Conservation (phyloP, 441 rosid genomes). For the Macaranga tanarius region DNA sequence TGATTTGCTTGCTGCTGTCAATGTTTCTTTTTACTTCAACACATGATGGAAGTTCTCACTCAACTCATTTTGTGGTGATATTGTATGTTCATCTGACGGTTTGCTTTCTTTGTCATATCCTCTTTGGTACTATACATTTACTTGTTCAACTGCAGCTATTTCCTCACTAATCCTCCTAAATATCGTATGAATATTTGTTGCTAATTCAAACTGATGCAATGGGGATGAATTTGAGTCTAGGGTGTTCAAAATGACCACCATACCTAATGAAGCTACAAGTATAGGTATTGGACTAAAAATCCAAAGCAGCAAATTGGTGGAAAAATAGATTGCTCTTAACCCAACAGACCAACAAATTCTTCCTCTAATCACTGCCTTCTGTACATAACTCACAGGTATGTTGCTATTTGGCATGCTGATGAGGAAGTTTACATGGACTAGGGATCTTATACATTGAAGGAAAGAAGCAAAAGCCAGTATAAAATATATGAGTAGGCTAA, state of each 20-base stretch:
- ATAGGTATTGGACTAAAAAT: constrained; percentile 40
- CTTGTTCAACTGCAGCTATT: constrained; percentile 7
- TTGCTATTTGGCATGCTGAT: constrained; percentile 11
- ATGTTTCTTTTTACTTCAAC: neutral
- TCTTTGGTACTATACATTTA: constrained; percentile 4
- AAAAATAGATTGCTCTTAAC: constrained; percentile 32
- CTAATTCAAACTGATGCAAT: constrained; percentile 23
- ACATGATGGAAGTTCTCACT: neutral
- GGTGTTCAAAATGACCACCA: constrained; percentile 28
- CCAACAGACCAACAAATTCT: constrained; percentile 32
- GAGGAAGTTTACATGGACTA: constrained; percentile 27
- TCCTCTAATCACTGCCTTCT: constrained; percentile 29
- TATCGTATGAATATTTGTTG: neutral
- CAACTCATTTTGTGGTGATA: neutral
- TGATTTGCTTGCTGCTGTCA: neutral
- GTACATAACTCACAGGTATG: constrained; percentile 26
- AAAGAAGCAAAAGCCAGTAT: neutral
- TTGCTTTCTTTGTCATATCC: constrained; percentile 2
- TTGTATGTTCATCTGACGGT: neutral
- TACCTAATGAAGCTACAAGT: constrained; percentile 30
- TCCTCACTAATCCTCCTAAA: constrained; percentile 11
- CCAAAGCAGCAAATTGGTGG: constrained; percentile 35
- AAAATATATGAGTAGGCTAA: neutral
- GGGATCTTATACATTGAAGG: neutral
- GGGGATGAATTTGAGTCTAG: constrained; percentile 23